Evolutionary conservation across 106 monocot species (phyloP).

Genomic region (Acanthochlamys bracteata): DNA sequence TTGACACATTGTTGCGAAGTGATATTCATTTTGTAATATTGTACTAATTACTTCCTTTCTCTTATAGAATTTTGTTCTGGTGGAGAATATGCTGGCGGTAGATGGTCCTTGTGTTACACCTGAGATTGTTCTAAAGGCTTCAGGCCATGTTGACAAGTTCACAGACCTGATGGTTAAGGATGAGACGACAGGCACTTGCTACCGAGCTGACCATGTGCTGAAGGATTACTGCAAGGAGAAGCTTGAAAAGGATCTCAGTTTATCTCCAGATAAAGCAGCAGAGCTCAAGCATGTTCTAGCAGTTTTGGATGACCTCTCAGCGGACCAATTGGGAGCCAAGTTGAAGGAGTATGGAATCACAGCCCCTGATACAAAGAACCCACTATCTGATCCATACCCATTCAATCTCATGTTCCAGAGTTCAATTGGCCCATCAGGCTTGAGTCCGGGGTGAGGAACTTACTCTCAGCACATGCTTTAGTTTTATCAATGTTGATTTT

Average conservation of each 20-base stretch:
- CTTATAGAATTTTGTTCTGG: slow-evolving; percentile 88
- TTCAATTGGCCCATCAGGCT: slow-evolving; percentile 81
- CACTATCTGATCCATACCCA: slow-evolving; percentile 85
- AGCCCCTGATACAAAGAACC: slow-evolving; percentile 83
- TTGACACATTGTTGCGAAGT: not conserved
- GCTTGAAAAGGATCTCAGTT: slow-evolving; percentile 76
- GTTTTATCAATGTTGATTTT: not conserved
- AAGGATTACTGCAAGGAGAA: slow-evolving; percentile 94
- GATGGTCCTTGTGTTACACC: slow-evolving; percentile 96
- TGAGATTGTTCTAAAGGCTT: slow-evolving; percentile 76
- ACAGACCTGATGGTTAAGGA: slow-evolving; percentile 98
- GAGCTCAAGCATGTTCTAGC: slow-evolving; percentile 73
- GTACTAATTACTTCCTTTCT: not conserved
- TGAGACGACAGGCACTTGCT: slow-evolving; percentile 85
- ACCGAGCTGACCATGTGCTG: slow-evolving; percentile 86
- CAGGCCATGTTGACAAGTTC: slow-evolving; percentile 95
- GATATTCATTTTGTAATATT: not conserved
- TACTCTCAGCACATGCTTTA: too few species aligned
- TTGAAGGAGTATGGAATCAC: slow-evolving; percentile 84
- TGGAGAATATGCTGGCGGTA: slow-evolving; percentile 92
- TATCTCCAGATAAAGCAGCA: slow-evolving; percentile 47
- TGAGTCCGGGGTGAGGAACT: slow-evolving; percentile 55
- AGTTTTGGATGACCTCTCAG: slow-evolving; percentile 68
- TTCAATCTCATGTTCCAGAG: slow-evolving; percentile 99
- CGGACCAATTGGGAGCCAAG: slow-evolving; percentile 67